Percentiles rank a stretch among this genome's conserved stretches.
phyloP scores from a whole-genome alignment of 1,139 yeast species.

The Yamadazyma taylorii region DNA sequence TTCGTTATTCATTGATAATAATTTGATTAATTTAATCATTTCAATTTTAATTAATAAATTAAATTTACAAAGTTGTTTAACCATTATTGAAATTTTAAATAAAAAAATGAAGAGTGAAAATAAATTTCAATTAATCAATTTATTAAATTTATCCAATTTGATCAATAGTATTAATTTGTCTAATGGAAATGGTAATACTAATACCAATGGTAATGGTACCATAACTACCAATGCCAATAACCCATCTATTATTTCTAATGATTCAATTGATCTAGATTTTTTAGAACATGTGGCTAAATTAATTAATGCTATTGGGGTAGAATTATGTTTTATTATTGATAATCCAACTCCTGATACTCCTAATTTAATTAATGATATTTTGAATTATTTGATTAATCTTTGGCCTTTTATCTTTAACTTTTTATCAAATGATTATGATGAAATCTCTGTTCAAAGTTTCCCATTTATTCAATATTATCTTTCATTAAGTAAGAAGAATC shows the following conservation, averaged over 20 bases:
- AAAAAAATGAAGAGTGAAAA: conserved; percentile 92
- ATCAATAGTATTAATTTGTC: conserved; percentile 26
- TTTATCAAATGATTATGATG: conserved; percentile 82
- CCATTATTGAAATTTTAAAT: conserved; percentile 77
- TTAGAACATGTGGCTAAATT: conserved; percentile 76
- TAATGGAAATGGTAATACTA: conserved; percentile 2
- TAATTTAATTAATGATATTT: conserved; percentile 44
- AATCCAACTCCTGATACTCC: conserved; percentile 25
- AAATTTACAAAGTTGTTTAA: conserved; percentile 53
- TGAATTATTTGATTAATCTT: conserved; percentile 37
- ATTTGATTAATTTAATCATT: conserved; percentile 62
- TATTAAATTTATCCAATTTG: conserved; percentile 64
- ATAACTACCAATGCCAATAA: background rate
- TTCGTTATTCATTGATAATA: conserved; percentile 67
- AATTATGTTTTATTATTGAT: conserved; percentile 67
- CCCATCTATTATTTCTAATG: conserved; percentile 31
- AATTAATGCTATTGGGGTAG: conserved; percentile 72
- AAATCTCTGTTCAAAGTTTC: conserved; percentile 79
- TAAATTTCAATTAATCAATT: conserved; percentile 71
- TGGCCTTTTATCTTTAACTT: conserved; percentile 76
- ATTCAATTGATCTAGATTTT: conserved; percentile 54
- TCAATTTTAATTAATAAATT: conserved; percentile 11
- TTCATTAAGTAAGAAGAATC: conserved; percentile 63
- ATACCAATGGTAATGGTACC: background rate
- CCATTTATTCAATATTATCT: conserved; percentile 77